Evolutionary conservation across 345 rosid genomes (phyloP).

Genomic region (Euphorbia tirucalli): DNA sequence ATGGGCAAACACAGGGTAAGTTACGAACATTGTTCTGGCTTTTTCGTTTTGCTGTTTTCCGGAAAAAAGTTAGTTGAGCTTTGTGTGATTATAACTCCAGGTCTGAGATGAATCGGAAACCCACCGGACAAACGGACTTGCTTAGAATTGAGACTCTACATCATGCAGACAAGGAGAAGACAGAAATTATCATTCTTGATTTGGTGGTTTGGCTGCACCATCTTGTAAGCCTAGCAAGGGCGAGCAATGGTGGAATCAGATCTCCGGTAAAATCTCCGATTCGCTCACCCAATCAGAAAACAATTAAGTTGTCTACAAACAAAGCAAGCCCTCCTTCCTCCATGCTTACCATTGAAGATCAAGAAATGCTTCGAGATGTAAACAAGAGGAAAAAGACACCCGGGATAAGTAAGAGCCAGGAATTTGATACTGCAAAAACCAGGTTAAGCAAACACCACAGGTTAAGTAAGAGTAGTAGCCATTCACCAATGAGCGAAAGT

Average conservation of each 20-base stretch:
- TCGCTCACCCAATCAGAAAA: constrained; percentile 65
- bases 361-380: constrained; percentile 90
- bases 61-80: neutral
- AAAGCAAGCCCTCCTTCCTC: constrained; percentile 48
- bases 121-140: constrained; percentile 68
- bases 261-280: constrained; percentile 90
- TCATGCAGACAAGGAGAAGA: constrained; percentile 93
- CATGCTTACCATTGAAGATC: constrained; percentile 67
- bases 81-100: constrained; percentile 33
- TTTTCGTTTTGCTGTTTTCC: constrained; percentile 12
- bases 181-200: constrained; percentile 73
- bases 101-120: constrained; percentile 67
- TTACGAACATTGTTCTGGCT: neutral
- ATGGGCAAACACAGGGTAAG: constrained; percentile 98
- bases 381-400: constrained; percentile 78
- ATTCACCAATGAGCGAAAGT: constrained; percentile 59
- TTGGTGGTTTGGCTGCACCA: constrained; percentile 90
- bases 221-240: constrained; percentile 73
- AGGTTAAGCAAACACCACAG: constrained; percentile 72
- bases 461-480: constrained; percentile 89
- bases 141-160: constrained; percentile 89
- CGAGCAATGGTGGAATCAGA: constrained; percentile 59
- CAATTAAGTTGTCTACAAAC: constrained; percentile 42
- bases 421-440: constrained; percentile 62
- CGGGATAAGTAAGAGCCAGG: constrained; percentile 97